These are phyloP conservation scores for Agaricus subrufescens DNA, from an alignment of 768 basidiomycete species.

Conservation along the genomic window DNA sequence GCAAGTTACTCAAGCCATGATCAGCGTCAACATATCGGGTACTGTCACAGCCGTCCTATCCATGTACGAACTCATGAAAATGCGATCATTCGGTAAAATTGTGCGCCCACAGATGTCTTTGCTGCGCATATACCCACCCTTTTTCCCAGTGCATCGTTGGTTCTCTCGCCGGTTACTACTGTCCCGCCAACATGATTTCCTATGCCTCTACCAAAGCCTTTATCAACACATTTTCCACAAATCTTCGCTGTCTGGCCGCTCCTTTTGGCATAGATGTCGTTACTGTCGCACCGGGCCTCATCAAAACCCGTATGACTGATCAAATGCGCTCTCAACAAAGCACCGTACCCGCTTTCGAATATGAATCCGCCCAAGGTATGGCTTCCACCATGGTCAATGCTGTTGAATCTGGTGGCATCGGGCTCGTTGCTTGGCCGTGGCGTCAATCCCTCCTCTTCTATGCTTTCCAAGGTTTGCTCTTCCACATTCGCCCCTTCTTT, in stretches of 20 bases:
- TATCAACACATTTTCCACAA: conserved; percentile 24
- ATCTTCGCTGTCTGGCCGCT: conserved; percentile 23
- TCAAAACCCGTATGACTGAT: conserved; percentile 23
- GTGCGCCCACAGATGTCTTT: too few relatives aligned
- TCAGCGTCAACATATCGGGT: conserved; percentile 24
- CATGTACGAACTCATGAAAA: conserved; percentile 26
- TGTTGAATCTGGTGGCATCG: conserved; percentile 22
- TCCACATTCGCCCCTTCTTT: too few relatives aligned
- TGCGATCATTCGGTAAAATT: conserved; percentile 4
- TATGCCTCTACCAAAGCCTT: conserved; percentile 27
- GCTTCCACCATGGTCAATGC: conserved; percentile 20
- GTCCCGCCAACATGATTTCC: conserved; percentile 28
- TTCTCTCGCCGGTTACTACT: conserved; percentile 21
- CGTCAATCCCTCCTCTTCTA: conserved; percentile 19
- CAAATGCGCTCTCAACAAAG: conserved; percentile 20
- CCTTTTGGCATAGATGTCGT: conserved; percentile 21
- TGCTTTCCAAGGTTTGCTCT: conserved; percentile 17
- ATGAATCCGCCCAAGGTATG: conserved; percentile 17
- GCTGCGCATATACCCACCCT: too few relatives aligned
- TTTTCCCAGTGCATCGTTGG: conserved; percentile 23
- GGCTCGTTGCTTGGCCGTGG: conserved; percentile 21
- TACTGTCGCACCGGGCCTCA: conserved; percentile 22
- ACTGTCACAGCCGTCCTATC: conserved; percentile 20
- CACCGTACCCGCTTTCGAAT: conserved; percentile 15
- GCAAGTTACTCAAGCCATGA: conserved; percentile 21